A percentile compares a stretch with the other conserved stretches of the same genome.
These are phyloP conservation scores for Tricholoma saponaceum DNA, from an alignment of 768 basidiomycete species.

Conservation along the genomic window DNA sequence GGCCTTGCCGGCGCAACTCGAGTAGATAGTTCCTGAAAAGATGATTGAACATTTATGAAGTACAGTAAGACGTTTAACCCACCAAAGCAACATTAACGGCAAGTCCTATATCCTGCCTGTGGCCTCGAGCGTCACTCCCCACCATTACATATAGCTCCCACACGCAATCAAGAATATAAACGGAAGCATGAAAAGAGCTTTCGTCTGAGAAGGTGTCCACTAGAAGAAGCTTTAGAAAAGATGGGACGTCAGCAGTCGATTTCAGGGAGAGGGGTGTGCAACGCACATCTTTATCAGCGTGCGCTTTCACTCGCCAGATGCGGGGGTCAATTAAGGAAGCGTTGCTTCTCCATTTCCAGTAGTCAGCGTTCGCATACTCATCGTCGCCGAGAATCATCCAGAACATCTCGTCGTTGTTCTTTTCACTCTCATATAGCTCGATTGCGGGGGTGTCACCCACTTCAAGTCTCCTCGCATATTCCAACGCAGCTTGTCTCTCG, in stretches of 20 bases:
- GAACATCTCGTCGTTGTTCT: slow-evolving; percentile 72
- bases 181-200: slow-evolving; percentile 33
- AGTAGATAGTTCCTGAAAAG: slow-evolving; percentile 47
- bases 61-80: slow-evolving; percentile 7
- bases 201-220: slow-evolving; percentile 42
- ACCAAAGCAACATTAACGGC: slow-evolving; percentile 60
- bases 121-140: slow-evolving; percentile 58
- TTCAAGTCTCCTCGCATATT: slow-evolving; percentile 50
- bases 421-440: slow-evolving; percentile 63
- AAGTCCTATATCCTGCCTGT: slow-evolving; percentile 55
- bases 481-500: slow-evolving; percentile 60
- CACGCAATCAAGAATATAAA: slow-evolving; percentile 69
- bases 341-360: slow-evolving; percentile 71
- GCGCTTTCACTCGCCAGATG: slow-evolving; percentile 56
- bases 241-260: slow-evolving; percentile 3
- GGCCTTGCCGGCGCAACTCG: slow-evolving; percentile 53
- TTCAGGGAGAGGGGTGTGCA: neutral
- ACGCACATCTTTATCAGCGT: slow-evolving; percentile 37
- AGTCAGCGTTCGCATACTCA: slow-evolving; percentile 72
- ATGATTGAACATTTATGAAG: neutral
- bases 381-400: slow-evolving; percentile 83
- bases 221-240: slow-evolving; percentile 37
- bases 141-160: slow-evolving; percentile 82
- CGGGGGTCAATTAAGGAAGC: slow-evolving; percentile 40
- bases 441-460: slow-evolving; percentile 34